Evolutionary conservation across 2,329 filamentous ascomycete species (phyloP).

Genomic region (Esteya vermicola): DNA sequence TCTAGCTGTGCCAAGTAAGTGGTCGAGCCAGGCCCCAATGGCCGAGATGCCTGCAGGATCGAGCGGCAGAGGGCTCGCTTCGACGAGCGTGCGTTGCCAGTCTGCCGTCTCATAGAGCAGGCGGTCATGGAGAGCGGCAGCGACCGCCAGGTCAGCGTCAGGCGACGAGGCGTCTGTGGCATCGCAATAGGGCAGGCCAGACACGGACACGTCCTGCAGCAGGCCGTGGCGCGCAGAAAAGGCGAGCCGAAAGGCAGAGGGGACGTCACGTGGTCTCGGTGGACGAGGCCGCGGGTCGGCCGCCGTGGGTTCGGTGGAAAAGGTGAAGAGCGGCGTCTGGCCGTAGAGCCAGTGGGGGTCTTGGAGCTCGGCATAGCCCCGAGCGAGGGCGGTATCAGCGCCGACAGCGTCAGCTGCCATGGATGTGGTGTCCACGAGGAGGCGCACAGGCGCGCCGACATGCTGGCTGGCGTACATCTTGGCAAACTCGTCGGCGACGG

Average conservation of each 20-base stretch:
- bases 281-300: slow-evolving; percentile 44
- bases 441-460: slow-evolving; percentile 33
- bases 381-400: slow-evolving; percentile 26
- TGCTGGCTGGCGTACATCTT: slow-evolving; percentile 56
- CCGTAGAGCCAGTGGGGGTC: slow-evolving; percentile 64
- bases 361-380: slow-evolving; percentile 47
- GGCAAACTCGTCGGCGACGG: slow-evolving; percentile 51
- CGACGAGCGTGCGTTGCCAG: slow-evolving; percentile 14
- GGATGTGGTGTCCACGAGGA: too few relatives aligned
- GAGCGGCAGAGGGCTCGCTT: slow-evolving; percentile 5
- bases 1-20: slow-evolving; percentile 14
- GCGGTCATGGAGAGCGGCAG: slow-evolving; percentile 11
- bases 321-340: slow-evolving; percentile 74
- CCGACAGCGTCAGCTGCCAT: slow-evolving; percentile 34
- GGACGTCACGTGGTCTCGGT: slow-evolving; percentile 30
- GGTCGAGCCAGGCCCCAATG: slow-evolving; percentile 16
- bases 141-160: slow-evolving; percentile 7
- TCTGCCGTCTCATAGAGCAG: slow-evolving; percentile 15
- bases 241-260: slow-evolving; percentile 18
- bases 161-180: slow-evolving; percentile 1
- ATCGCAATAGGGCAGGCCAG: slow-evolving; percentile 11
- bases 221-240: slow-evolving; percentile 25
- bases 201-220: slow-evolving; percentile 16
- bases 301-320: slow-evolving; percentile 46
- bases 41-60: slow-evolving; percentile 1